Conservation (phyloP, 2,329 filamentous ascomycete genomes). For the Aspergillus piperis region DNA sequence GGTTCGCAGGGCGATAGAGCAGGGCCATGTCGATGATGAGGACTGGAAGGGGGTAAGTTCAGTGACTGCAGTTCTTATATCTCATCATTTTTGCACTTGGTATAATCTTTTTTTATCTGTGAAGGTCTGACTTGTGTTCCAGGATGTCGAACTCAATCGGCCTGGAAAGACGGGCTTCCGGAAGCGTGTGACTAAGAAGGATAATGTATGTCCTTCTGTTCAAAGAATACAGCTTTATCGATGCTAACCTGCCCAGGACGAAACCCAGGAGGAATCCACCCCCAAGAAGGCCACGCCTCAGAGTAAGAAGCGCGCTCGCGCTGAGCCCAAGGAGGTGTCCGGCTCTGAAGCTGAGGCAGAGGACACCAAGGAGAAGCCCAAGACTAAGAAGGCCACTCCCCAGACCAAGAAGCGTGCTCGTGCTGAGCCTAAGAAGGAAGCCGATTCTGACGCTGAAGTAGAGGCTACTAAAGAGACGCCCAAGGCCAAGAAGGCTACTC, state of each 20-base stretch:
- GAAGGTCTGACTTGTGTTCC: not conserved
- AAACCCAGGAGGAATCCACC: conserved; percentile 12
- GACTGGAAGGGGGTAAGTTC: conserved; percentile 85
- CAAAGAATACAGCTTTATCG: too few relatives aligned
- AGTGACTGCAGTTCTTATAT: not conserved
- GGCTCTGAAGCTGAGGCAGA: not conserved
- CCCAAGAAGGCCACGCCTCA: conserved; percentile 12
- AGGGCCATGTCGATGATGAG: conserved; percentile 79
- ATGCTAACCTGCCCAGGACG: conserved; percentile 10
- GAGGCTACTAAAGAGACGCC: not conserved
- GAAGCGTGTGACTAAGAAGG: conserved; percentile 37
- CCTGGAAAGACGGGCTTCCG: conserved; percentile 68
- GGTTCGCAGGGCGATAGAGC: conserved; percentile 67
- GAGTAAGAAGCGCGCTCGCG: not conserved
- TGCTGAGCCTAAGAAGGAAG: conserved; percentile 15
- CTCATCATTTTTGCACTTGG: not conserved
- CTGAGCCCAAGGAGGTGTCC: not conserved
- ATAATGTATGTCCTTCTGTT: conserved; percentile 7
- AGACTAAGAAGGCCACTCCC: conserved; percentile 7
- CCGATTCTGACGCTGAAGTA: conserved; percentile 15
- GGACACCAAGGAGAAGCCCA: conserved; percentile 1
- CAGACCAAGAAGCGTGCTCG: conserved; percentile 19
- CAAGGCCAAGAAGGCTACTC: conserved; percentile 18
- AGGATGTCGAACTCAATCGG: conserved; percentile 76
- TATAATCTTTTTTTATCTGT: not conserved